These are phyloP conservation scores for Mucuna pruriens DNA, from an alignment of 306 rosid species.

Conservation along the genomic window DNA sequence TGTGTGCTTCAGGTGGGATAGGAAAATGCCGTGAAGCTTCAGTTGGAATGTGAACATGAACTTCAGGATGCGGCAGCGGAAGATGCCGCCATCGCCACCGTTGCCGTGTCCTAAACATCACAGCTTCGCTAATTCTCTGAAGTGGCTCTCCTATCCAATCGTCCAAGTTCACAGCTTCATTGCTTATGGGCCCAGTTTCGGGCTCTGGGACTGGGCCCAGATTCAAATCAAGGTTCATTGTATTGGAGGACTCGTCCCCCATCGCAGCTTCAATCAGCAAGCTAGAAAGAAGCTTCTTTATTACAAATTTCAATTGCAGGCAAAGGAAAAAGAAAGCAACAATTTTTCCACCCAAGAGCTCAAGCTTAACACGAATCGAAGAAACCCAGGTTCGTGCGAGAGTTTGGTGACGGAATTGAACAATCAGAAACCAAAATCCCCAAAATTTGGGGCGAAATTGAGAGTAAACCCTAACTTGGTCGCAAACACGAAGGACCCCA, in stretches of 20 bases:
- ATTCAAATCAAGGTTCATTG: slow-evolving; percentile 97
- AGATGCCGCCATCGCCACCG: slow-evolving; percentile 70
- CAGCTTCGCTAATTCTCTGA: slow-evolving; percentile 57
- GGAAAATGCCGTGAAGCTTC: slow-evolving; percentile 45
- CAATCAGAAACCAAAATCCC: slow-evolving; percentile 35
- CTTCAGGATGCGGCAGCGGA: slow-evolving; percentile 29
- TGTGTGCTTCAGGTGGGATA: slow-evolving; percentile 51
- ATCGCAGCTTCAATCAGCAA: slow-evolving; percentile 49
- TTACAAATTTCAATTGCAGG: slow-evolving; percentile 30
- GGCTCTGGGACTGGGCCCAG: slow-evolving; percentile 88
- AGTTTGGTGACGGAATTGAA: slow-evolving; percentile 40
- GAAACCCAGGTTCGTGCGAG: slow-evolving; percentile 23
- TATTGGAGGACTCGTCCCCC: slow-evolving; percentile 81
- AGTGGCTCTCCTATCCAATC: slow-evolving; percentile 62
- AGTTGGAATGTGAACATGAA: slow-evolving; percentile 46
- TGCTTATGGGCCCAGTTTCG: slow-evolving; percentile 36
- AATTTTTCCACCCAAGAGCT: background rate
- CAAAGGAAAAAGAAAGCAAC: background rate
- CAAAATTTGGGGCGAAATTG: slow-evolving; percentile 17
- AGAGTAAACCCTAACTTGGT: slow-evolving; percentile 44
- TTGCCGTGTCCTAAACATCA: slow-evolving; percentile 64
- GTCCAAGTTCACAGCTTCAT: slow-evolving; percentile 62
- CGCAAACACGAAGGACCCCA: slow-evolving; percentile 43
- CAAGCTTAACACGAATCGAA: slow-evolving; percentile 38
- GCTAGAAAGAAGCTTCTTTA: slow-evolving; percentile 33